Conservation (phyloP, 495 filamentous ascomycete species). For the Xeromyces bisporus region DNA sequence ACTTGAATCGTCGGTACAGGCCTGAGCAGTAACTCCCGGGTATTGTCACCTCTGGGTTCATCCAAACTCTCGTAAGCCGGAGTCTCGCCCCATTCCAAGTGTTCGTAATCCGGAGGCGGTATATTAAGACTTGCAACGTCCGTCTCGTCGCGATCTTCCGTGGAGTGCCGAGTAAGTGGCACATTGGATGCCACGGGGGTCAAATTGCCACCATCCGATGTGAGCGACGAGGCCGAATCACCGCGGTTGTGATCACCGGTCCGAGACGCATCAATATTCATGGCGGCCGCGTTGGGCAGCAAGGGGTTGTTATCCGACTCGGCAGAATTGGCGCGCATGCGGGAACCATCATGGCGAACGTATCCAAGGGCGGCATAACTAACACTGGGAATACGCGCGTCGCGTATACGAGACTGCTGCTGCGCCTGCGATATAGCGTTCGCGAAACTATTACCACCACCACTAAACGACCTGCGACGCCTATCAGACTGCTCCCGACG, state of each 20-base stretch:
- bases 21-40: conserved; percentile 2
- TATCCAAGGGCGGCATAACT: conserved; percentile 75
- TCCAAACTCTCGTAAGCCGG: conserved; percentile 29
- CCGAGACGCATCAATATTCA: conserved; percentile 22
- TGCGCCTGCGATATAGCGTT: conserved; percentile 34
- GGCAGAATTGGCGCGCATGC: conserved; percentile 62
- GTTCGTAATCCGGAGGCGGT: conserved; percentile 29
- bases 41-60: conserved; percentile 9
- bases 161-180: conserved; percentile 4
- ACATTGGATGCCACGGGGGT: conserved; percentile 9
- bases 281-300: conserved; percentile 50
- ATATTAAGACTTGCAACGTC: conserved; percentile 21
- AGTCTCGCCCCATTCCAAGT: conserved; percentile 33
- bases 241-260: conserved; percentile 16
- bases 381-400: conserved; percentile 65
- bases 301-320: conserved; percentile 64
- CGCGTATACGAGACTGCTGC: conserved; percentile 50
- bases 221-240: conserved; percentile 11
- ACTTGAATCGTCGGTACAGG: conserved; percentile 25
- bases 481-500: conserved; percentile 22
- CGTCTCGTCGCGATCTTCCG: conserved; percentile 13
- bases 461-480: conserved; percentile 11
- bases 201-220: conserved; percentile 16
- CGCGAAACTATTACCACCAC: conserved; percentile 14
- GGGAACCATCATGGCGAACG: conserved; percentile 74